These are phyloP conservation scores for Schizosaccharomyces japonicus DNA, from an alignment of 805 yeast species.

Conservation along the genomic window DNA sequence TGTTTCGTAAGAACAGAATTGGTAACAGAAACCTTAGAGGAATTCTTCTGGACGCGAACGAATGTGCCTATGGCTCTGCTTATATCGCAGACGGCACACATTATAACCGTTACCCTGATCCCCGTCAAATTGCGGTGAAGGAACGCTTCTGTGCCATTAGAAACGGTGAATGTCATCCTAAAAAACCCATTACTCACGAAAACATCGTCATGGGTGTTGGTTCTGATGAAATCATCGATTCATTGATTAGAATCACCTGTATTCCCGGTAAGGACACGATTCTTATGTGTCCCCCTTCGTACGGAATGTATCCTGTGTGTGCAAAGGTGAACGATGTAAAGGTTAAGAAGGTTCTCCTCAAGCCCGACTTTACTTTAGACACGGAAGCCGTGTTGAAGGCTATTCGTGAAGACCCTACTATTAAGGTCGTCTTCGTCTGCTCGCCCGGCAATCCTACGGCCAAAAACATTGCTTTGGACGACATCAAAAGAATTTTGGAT, in stretches of 20 bases:
- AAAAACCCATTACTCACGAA: slow-evolving; percentile 24
- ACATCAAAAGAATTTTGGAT: slow-evolving; percentile 26
- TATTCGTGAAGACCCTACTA: slow-evolving; percentile 30
- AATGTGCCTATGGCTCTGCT: slow-evolving; percentile 82
- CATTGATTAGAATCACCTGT: slow-evolving; percentile 64
- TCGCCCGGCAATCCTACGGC: slow-evolving; percentile 97
- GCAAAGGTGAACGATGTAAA: slow-evolving; percentile 76
- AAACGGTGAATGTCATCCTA: slow-evolving; percentile 19
- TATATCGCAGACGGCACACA: slow-evolving; percentile 30
- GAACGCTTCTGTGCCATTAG: slow-evolving; percentile 47
- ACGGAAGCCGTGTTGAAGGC: slow-evolving; percentile 29
- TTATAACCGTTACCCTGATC: slow-evolving; percentile 87
- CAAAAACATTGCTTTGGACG: slow-evolving; percentile 26
- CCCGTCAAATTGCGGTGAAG: slow-evolving; percentile 67
- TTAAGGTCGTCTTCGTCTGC: slow-evolving; percentile 62
- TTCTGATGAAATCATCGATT: slow-evolving; percentile 85
- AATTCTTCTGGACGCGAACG: slow-evolving; percentile 78
- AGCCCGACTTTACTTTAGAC: slow-evolving; percentile 33
- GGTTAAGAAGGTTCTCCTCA: slow-evolving; percentile 38
- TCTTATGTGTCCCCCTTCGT: slow-evolving; percentile 79
- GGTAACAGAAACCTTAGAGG: background rate
- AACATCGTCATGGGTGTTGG: slow-evolving; percentile 90
- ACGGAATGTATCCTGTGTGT: slow-evolving; percentile 88
- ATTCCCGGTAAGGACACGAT: slow-evolving; percentile 63
- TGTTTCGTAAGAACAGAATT: background rate